Conservation (phyloP, 2,329 filamentous ascomycete genomes). For the Colletotrichum euphorbiae region DNA sequence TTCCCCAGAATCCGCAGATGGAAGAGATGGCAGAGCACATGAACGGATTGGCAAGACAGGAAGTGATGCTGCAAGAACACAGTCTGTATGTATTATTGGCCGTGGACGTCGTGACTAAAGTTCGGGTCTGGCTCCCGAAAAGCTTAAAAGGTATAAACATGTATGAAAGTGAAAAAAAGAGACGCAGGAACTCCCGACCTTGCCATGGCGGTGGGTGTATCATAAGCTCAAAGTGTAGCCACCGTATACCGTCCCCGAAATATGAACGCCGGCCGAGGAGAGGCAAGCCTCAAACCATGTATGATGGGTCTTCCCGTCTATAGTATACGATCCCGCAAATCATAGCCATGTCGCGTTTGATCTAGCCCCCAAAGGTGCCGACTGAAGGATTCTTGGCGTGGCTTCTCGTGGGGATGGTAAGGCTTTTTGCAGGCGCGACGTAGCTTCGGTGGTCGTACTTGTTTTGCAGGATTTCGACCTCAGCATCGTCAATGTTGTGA, state of each 20-base stretch:
- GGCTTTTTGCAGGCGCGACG: constrained; percentile 9
- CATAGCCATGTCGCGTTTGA: not conserved
- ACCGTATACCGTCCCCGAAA: constrained; percentile 8
- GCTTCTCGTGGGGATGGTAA: constrained; percentile 2
- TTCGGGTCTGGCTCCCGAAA: constrained; percentile 29
- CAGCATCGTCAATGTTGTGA: constrained; percentile 21
- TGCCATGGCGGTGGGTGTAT: constrained; percentile 19
- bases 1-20: not conserved
- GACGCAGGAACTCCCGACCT: constrained; percentile 24
- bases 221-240: constrained; percentile 24
- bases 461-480: constrained; percentile 6
- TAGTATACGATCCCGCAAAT: not conserved
- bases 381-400: constrained; percentile 26
- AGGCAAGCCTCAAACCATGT: constrained; percentile 17
- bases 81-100: constrained; percentile 20
- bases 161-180: constrained; percentile 15
- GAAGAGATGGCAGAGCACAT: constrained; percentile 23
- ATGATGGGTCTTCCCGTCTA: constrained; percentile 11
- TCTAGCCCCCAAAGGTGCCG: constrained; percentile 27
- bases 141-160: constrained; percentile 18
- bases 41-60: constrained; percentile 1
- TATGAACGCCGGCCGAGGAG: constrained; percentile 1
- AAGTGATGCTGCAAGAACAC: not conserved
- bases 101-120: constrained; percentile 10
- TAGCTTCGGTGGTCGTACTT: constrained; percentile 11